These are phyloP conservation scores for Wallacemonas sp. DNA, from an alignment of 208 protist species.

Conservation along the genomic window DNA sequence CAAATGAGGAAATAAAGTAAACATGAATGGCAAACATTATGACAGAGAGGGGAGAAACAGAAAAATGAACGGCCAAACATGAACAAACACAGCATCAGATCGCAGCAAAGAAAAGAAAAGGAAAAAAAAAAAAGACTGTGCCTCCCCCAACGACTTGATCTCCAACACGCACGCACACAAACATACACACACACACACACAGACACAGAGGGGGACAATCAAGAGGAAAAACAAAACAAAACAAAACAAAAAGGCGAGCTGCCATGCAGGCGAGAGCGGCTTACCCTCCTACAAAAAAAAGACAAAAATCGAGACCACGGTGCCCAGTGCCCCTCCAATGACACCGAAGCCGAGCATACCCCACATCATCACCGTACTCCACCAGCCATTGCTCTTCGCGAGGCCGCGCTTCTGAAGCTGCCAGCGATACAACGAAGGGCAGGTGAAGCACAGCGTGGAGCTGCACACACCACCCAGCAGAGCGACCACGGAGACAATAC, in stretches of 20 bases:
- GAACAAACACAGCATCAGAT: background rate
- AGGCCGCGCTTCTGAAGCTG: slow-evolving; percentile 48
- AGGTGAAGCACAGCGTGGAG: slow-evolving; percentile 63
- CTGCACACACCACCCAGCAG: slow-evolving; percentile 69
- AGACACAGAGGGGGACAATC: background rate
- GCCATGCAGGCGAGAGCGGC: too few species aligned
- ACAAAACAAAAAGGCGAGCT: slow-evolving; percentile 7
- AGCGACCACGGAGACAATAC: slow-evolving; percentile 59
- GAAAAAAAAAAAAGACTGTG: background rate
- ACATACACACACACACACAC: too few species aligned
- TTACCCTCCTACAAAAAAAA: slow-evolving; percentile 16
- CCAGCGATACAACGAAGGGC: slow-evolving; percentile 66
- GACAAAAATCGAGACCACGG: slow-evolving; percentile 36
- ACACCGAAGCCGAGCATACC: slow-evolving; percentile 55
- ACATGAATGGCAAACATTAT: background rate
- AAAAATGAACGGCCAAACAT: too few species aligned
- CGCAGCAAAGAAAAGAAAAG: slow-evolving; percentile 20
- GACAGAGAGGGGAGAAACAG: background rate
- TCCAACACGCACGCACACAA: too few species aligned
- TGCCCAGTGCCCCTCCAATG: slow-evolving; percentile 41
- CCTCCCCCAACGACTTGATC: too few species aligned
- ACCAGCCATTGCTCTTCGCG: slow-evolving; percentile 15
- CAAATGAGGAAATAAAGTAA: background rate
- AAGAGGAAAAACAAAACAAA: slow-evolving; percentile 9
- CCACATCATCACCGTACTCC: slow-evolving; percentile 33